phyloP scores from a whole-genome alignment of 306 rosid species.

The Glycine soja region DNA sequence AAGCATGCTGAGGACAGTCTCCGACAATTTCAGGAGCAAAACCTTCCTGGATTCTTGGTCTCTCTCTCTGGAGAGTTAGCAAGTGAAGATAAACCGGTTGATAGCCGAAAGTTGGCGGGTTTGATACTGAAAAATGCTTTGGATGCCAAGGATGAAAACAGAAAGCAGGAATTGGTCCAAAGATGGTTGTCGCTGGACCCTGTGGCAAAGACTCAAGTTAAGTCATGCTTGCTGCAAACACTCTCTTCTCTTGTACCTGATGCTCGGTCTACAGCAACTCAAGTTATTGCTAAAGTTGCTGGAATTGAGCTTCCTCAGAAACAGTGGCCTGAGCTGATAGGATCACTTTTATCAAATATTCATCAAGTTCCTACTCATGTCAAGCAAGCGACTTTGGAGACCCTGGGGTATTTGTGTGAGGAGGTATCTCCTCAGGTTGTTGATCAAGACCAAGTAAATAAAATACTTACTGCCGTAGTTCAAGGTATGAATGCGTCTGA shows the following conservation, averaged over 20 bases:
- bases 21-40: conserved; percentile 92
- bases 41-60: conserved; percentile 78
- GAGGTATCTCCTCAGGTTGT: conserved; percentile 83
- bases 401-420: conserved; percentile 92
- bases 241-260: conserved; percentile 70
- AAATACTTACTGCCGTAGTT: conserved; percentile 88
- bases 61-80: conserved; percentile 85
- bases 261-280: conserved; percentile 88
- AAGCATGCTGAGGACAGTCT: conserved; percentile 88
- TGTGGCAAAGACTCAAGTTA: conserved; percentile 72
- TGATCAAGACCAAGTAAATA: conserved; percentile 90
- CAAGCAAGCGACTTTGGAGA: conserved; percentile 89
- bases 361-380: conserved; percentile 81
- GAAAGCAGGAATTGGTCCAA: conserved; percentile 80
- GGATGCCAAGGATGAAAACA: conserved; percentile 90
- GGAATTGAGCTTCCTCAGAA: conserved; percentile 90
- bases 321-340: conserved; percentile 92
- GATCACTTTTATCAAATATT: conserved; percentile 76
- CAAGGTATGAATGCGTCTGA: conserved; percentile 89
- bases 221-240: conserved; percentile 74
- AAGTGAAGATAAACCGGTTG: conserved; percentile 84
- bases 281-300: conserved; percentile 88
- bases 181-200: conserved; percentile 82
- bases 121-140: conserved; percentile 84
- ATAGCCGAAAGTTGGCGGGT: conserved; percentile 91